Evolutionary conservation across 75 land plant species (phyloP).

Genomic region (Pinus taeda): DNA sequence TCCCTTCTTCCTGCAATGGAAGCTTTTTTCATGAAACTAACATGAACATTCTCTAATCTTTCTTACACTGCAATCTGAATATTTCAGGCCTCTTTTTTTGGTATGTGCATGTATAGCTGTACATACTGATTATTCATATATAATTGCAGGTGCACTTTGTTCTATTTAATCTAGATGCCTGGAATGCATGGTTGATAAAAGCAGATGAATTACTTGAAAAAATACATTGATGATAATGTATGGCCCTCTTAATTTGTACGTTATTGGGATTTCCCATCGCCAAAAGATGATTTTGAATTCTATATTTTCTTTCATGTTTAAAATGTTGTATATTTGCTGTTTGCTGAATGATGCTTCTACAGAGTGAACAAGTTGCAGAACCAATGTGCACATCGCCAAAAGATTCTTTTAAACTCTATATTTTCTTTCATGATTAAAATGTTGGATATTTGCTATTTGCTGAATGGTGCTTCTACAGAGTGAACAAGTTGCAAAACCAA

Average conservation of each 20-base stretch:
- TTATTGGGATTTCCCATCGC: neutral
- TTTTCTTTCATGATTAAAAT: neutral
- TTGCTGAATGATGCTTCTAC: neutral
- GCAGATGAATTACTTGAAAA: neutral
- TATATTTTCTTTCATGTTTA: neutral
- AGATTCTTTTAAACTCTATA: neutral
- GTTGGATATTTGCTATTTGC: neutral
- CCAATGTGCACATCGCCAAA: neutral
- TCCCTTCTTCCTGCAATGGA: neutral
- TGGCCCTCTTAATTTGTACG: neutral
- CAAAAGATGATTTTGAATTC: neutral
- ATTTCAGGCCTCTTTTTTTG: too few relatives aligned
- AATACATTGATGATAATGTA: neutral
- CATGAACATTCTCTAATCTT: neutral
- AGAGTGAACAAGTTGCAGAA: neutral
- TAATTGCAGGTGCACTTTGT: conserved; percentile 8
- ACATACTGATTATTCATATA: neutral
- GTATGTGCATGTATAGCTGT: neutral
- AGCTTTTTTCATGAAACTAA: neutral
- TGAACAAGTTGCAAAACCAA: neutral
- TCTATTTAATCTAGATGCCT: neutral
- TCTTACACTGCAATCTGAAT: too few relatives aligned
- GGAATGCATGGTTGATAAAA: neutral
- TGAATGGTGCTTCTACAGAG: neutral
- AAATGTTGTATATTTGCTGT: neutral